Percentiles rank a stretch among this genome's conserved stretches.
Evolutionary conservation across 164 flowering plant species (phyloP).

Genomic region (Malania oleifera): DNA sequence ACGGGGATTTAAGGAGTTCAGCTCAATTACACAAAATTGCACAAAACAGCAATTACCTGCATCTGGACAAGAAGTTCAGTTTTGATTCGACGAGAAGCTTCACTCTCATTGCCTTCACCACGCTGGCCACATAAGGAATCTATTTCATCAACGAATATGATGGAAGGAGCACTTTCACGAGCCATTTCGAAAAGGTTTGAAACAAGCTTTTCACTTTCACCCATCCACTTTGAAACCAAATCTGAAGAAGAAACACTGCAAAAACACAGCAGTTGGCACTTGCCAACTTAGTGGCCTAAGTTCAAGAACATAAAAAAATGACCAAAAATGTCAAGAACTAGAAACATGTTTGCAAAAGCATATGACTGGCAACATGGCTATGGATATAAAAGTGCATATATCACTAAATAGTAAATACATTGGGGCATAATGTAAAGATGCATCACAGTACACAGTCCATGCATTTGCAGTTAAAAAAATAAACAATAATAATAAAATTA

Average conservation of each 20-base stretch:
- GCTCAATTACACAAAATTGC: too few relatives aligned
- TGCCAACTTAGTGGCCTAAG: too few relatives aligned
- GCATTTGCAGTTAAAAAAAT: too few relatives aligned
- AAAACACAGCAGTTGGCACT: not conserved
- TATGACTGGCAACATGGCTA: too few relatives aligned
- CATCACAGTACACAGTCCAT: too few relatives aligned
- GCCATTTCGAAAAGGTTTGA: conserved; percentile 7
- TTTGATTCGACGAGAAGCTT: conserved; percentile 7
- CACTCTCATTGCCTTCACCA: conserved; percentile 8
- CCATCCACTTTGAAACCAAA: conserved; percentile 7
- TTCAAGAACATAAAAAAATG: not conserved
- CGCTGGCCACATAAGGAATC: conserved; percentile 9
- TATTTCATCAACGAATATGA: conserved; percentile 3
- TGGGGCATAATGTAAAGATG: too few relatives aligned
- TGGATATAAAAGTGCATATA: too few relatives aligned
- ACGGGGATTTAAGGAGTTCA: too few relatives aligned
- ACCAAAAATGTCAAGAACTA: not conserved
- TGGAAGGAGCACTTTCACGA: conserved; percentile 6
- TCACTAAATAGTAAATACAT: too few relatives aligned
- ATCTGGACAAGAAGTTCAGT: conserved; percentile 9
- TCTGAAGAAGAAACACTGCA: conserved; percentile 10
- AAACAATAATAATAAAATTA: too few relatives aligned
- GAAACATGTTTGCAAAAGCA: too few relatives aligned
- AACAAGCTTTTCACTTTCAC: conserved; percentile 7
- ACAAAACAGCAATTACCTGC: conserved; percentile 2